Evolutionary conservation across 2,329 filamentous ascomycete genomes (phyloP).

Genomic region (Dactylellina cionopaga): DNA sequence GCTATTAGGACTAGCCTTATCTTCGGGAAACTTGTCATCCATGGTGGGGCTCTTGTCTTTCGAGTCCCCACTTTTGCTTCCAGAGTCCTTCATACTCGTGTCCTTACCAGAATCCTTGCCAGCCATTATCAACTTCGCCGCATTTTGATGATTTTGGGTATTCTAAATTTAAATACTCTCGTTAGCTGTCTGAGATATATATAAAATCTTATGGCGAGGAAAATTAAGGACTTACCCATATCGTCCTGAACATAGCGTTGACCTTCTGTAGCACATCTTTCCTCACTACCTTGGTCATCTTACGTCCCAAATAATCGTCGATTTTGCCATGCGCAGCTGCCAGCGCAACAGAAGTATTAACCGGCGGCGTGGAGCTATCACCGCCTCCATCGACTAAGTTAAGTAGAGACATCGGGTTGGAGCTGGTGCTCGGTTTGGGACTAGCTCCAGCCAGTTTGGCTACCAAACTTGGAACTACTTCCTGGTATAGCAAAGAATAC

Average conservation of each 20-base stretch:
- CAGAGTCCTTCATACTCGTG: conserved; percentile 7
- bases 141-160: conserved; percentile 36
- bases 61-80: conserved; percentile 2
- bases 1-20: conserved; percentile 33
- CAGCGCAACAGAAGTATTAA: conserved; percentile 43
- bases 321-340: conserved; percentile 53
- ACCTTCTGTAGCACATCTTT: conserved; percentile 56
- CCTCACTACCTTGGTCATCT: conserved; percentile 55
- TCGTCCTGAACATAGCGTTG: conserved; percentile 50
- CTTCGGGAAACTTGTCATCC: conserved; percentile 27
- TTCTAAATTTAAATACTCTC: background rate
- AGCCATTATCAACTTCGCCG: conserved; percentile 46
- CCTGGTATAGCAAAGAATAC: conserved; percentile 79
- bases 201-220: background rate
- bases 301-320: conserved; percentile 55
- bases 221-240: conserved; percentile 23
- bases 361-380: conserved; percentile 22
- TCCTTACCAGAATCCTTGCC: conserved; percentile 39
- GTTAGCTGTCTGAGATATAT: background rate
- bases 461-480: conserved; percentile 70
- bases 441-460: conserved; percentile 64
- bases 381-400: conserved; percentile 54
- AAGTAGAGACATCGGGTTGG: conserved; percentile 57
- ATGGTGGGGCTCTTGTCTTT: conserved; percentile 34
- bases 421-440: conserved; percentile 59